phyloP scores from a whole-genome alignment of 2,329 filamentous ascomycete genomes.

The Fulvia fulva region DNA sequence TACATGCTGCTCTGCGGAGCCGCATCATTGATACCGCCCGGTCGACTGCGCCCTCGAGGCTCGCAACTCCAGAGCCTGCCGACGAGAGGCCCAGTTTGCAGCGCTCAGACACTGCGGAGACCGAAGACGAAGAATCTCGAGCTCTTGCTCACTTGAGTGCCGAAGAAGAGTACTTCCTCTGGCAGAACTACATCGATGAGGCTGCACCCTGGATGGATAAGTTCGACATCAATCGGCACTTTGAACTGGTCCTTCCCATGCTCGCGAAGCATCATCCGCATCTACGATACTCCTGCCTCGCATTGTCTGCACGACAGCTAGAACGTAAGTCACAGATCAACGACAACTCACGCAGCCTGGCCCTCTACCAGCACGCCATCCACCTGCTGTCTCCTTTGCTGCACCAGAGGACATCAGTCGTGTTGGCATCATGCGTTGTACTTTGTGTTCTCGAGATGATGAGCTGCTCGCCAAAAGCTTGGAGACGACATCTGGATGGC shows the following conservation, averaged over 20 bases:
- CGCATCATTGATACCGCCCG: slow-evolving; percentile 32
- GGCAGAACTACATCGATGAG: slow-evolving; percentile 49
- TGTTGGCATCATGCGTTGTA: slow-evolving; percentile 47
- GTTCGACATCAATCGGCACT: slow-evolving; percentile 52
- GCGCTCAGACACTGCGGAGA: slow-evolving; percentile 8
- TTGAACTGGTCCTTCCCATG: slow-evolving; percentile 50
- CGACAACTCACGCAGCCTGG: slow-evolving; percentile 49
- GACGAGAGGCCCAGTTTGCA: slow-evolving; percentile 3
- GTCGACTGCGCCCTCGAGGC: slow-evolving; percentile 27
- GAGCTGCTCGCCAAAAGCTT: slow-evolving; percentile 48
- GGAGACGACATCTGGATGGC: slow-evolving; percentile 55
- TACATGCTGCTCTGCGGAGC: slow-evolving; percentile 30
- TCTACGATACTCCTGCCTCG: slow-evolving; percentile 50
- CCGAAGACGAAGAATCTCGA: slow-evolving; percentile 23
- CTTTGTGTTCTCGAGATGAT: slow-evolving; percentile 49
- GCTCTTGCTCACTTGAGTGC: slow-evolving; percentile 27
- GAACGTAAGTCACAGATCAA: slow-evolving; percentile 47
- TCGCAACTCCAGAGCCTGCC: slow-evolving; percentile 23
- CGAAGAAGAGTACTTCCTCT: slow-evolving; percentile 30
- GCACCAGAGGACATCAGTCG: slow-evolving; percentile 43
- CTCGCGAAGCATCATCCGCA: slow-evolving; percentile 46
- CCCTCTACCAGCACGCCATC: slow-evolving; percentile 53
- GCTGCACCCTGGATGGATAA: slow-evolving; percentile 57
- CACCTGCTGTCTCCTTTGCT: slow-evolving; percentile 41
- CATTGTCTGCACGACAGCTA: slow-evolving; percentile 52